phyloP scores from a whole-genome alignment of 208 protist species.

The Leishmania guyanensis region DNA sequence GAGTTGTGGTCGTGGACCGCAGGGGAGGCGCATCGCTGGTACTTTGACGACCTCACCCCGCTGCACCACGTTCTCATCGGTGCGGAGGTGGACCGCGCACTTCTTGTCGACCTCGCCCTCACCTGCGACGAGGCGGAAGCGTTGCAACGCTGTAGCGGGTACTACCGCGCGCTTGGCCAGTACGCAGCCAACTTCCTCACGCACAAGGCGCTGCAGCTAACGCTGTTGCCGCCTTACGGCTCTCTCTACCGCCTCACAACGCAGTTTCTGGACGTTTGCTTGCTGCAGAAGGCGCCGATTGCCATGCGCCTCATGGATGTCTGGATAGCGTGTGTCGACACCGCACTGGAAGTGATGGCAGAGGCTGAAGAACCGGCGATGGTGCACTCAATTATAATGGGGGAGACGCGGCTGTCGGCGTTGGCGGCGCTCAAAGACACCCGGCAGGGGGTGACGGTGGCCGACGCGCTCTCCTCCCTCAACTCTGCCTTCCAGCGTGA shows the following conservation, averaged over 20 bases:
- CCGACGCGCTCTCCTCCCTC: constrained; percentile 28
- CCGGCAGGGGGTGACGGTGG: constrained; percentile 26
- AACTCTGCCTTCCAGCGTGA: constrained; percentile 60
- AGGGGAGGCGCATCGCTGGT: constrained; percentile 30
- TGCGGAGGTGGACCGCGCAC: constrained; percentile 11
- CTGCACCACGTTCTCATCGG: constrained; percentile 21
- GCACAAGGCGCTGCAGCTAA: constrained; percentile 84
- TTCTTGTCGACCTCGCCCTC: constrained; percentile 15
- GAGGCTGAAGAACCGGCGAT: constrained; percentile 22
- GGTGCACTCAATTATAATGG: constrained; percentile 11
- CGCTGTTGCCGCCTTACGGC: constrained; percentile 74
- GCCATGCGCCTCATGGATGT: constrained; percentile 51
- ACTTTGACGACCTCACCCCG: constrained; percentile 17
- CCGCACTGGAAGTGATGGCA: constrained; percentile 27
- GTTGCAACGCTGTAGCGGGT: constrained; percentile 56
- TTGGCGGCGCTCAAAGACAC: constrained; percentile 19
- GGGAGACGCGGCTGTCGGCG: constrained; percentile 1
- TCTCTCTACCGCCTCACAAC: constrained; percentile 53
- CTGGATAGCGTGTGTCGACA: constrained; percentile 42
- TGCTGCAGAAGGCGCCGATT: constrained; percentile 60
- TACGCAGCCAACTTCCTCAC: constrained; percentile 66
- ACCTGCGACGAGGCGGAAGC: constrained; percentile 31
- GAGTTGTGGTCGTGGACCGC: constrained; percentile 27
- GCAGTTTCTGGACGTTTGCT: constrained; percentile 67
- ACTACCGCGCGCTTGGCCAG: constrained; percentile 62